phyloP scores from a whole-genome alignment of 2,329 filamentous ascomycete species.

The Capronia americana region DNA sequence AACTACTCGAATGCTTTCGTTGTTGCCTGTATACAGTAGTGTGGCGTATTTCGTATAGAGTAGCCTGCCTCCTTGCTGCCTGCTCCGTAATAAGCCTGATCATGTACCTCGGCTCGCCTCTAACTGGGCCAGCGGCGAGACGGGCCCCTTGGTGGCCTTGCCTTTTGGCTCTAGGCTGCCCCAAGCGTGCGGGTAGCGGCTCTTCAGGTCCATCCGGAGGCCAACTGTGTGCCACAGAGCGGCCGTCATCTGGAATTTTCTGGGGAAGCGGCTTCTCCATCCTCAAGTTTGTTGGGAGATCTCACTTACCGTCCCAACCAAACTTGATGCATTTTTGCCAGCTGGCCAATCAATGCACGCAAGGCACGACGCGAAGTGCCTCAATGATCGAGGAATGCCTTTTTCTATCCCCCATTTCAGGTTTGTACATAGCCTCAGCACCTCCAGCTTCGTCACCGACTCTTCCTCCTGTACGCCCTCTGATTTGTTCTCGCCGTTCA shows the following conservation, averaged over 20 bases:
- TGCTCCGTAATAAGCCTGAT: too few species aligned
- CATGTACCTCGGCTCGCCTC: neutral
- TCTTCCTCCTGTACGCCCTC: constrained; percentile 1
- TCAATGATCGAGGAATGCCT: constrained; percentile 8
- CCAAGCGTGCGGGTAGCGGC: constrained; percentile 7
- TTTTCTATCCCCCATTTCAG: neutral
- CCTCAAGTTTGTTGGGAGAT: constrained; percentile 18
- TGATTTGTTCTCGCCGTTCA: neutral
- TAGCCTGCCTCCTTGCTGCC: neutral
- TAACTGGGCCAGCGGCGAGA: neutral
- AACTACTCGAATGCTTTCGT: neutral
- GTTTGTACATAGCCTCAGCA: constrained; percentile 3
- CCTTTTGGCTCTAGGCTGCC: constrained; percentile 1
- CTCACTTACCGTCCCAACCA: constrained; percentile 20
- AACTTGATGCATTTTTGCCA: constrained; percentile 16
- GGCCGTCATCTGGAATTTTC: constrained; percentile 3
- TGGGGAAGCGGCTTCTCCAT: constrained; percentile 15
- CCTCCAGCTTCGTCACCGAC: constrained; percentile 21
- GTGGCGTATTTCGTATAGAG: neutral
- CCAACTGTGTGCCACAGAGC: neutral
- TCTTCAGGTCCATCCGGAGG: neutral
- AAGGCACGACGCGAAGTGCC: constrained; percentile 1
- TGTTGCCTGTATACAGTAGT: neutral
- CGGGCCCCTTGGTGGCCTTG: neutral
- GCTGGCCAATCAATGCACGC: constrained; percentile 8